Evolutionary conservation across 441 rosid species (phyloP).

Genomic region (Melastoma candidum): DNA sequence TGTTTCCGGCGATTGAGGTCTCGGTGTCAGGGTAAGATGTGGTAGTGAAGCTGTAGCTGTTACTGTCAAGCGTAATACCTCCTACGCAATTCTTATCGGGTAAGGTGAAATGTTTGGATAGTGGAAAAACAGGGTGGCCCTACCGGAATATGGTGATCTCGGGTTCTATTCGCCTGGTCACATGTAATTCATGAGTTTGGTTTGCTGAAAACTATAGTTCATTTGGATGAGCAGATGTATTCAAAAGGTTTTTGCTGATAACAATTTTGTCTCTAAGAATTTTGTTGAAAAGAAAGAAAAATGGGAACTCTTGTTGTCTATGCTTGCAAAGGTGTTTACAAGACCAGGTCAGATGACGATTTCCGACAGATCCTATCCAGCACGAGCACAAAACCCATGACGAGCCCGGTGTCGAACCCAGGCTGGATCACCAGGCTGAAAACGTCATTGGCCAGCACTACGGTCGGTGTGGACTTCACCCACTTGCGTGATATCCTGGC

Average conservation of each 20-base stretch:
- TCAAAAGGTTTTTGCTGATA: too few species aligned
- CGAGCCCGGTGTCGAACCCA: constrained; percentile 3
- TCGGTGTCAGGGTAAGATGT: constrained; percentile 2
- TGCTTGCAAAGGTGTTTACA: neutral
- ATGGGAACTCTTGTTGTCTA: too few species aligned
- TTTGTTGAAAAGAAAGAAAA: too few species aligned
- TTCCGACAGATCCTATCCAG: constrained; percentile 14
- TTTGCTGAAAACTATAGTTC: neutral
- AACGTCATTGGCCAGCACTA: constrained; percentile 7
- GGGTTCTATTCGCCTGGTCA: constrained; percentile 8
- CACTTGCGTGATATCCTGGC: constrained; percentile 14
- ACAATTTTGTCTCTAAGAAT: too few species aligned
- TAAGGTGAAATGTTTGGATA: too few species aligned
- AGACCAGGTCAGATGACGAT: neutral
- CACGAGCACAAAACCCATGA: constrained; percentile 14
- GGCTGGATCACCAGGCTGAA: constrained; percentile 13
- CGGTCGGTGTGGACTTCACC: constrained; percentile 3
- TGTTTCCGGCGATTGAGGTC: constrained; percentile 37
- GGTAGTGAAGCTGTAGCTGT: neutral
- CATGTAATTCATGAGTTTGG: constrained; percentile 15
- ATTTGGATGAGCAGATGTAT: too few species aligned
- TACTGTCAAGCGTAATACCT: neutral
- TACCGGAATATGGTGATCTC: constrained; percentile 6
- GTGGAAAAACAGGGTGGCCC: constrained; percentile 1
- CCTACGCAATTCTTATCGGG: neutral